Evolutionary conservation across 768 basidiomycete species (phyloP).

Genomic region (Suillus subaureus): DNA sequence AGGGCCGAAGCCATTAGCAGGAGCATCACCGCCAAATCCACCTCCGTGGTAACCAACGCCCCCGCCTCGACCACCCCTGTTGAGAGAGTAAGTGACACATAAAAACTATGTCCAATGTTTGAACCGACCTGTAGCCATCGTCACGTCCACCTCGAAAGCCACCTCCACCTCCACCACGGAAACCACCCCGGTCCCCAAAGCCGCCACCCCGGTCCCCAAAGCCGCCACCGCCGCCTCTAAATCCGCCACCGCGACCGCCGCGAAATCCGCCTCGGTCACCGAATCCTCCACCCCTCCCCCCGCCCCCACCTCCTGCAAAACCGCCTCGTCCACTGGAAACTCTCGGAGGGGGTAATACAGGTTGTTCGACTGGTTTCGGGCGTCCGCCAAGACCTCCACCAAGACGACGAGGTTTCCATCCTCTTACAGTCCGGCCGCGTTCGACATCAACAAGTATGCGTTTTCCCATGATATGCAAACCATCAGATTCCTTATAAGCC

Average conservation of each 20-base stretch:
- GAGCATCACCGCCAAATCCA: conserved; percentile 57
- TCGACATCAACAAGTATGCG: conserved; percentile 97
- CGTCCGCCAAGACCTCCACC: conserved; percentile 99
- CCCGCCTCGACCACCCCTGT: conserved; percentile 65
- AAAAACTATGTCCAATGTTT: conserved; percentile 1
- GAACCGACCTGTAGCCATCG: conserved; percentile 53
- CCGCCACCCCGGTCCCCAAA: conserved; percentile 38
- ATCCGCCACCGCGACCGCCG: conserved; percentile 40
- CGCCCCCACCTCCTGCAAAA: conserved; percentile 46
- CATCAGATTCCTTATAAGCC: conserved; percentile 99
- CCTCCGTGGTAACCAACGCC: conserved; percentile 73
- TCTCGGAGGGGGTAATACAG: conserved; percentile 32
- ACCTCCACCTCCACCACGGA: conserved; percentile 45
- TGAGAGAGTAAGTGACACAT: conserved; percentile 20
- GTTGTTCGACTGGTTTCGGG: conserved; percentile 72
- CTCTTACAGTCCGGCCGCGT: conserved; percentile 94
- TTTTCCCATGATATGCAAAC: conserved; percentile 94
- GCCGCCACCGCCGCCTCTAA: conserved; percentile 39
- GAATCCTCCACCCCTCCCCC: conserved; percentile 28
- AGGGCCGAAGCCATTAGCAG: conserved; percentile 57
- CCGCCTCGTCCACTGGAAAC: conserved; percentile 42
- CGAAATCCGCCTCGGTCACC: conserved; percentile 38
- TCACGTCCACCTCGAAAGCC: conserved; percentile 46
- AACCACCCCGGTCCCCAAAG: conserved; percentile 38
- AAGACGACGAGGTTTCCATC: conserved; percentile 95